phyloP scores from a whole-genome alignment of 129 eudicot species.

The Lonicera japonica region DNA sequence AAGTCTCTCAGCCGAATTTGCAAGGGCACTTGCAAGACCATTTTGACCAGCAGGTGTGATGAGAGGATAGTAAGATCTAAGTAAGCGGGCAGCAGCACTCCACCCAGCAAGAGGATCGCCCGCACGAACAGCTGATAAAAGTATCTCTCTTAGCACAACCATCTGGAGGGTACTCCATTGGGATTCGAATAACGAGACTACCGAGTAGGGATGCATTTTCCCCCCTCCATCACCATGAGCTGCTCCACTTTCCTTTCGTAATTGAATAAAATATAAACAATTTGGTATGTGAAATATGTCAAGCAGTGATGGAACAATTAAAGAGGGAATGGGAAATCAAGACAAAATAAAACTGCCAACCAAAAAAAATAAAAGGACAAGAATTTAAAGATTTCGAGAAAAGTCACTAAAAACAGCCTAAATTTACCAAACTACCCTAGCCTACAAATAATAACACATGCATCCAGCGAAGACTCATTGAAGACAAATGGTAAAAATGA shows the following conservation, averaged over 20 bases:
- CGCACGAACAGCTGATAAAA: conserved; percentile 87
- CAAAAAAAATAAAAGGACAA: too few species aligned
- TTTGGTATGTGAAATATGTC: too few species aligned
- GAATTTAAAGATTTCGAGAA: too few species aligned
- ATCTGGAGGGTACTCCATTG: conserved; percentile 99
- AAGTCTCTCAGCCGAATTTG: conserved; percentile 85
- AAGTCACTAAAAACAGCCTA: too few species aligned
- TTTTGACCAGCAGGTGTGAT: conserved; percentile 98
- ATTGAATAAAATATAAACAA: not conserved
- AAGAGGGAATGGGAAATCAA: too few species aligned
- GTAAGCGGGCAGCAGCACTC: conserved; percentile 98
- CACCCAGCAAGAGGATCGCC: conserved; percentile 99
- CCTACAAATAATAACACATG: too few species aligned
- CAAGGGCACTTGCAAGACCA: conserved; percentile 84
- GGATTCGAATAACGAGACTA: conserved; percentile 83
- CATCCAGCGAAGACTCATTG: too few species aligned
- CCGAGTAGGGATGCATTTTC: conserved; percentile 68
- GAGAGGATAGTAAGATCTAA: conserved; percentile 95
- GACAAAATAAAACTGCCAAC: too few species aligned
- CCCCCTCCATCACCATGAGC: conserved; percentile 44
- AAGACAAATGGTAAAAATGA: too few species aligned
- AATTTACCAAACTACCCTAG: too few species aligned
- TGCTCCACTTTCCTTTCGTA: conserved; percentile 47
- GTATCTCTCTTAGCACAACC: conserved; percentile 98
- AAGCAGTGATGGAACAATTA: not conserved